These are phyloP conservation scores for Gonapodya prolifera DNA, from an alignment of 192 early-diverging fungal genomes.

Conservation along the genomic window DNA sequence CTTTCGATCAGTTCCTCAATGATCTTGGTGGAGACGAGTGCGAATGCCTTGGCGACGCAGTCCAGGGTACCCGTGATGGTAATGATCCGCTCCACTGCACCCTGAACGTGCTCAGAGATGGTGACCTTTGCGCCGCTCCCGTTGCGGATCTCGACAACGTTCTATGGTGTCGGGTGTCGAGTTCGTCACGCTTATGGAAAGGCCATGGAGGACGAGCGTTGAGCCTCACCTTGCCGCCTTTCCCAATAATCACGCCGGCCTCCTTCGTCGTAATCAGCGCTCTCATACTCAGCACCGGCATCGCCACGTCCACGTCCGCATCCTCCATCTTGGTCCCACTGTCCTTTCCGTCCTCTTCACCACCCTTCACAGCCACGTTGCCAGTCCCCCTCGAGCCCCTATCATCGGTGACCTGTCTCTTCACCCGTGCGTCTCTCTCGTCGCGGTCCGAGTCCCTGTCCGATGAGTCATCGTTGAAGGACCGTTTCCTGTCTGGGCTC, in stretches of 20 bases:
- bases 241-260: slow-evolving; percentile 79
- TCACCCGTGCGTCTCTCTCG: neutral
- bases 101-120: slow-evolving; percentile 11
- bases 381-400: neutral
- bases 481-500: neutral
- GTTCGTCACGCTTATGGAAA: too few species aligned
- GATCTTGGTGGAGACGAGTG: neutral
- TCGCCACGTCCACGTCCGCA: slow-evolving; percentile 24
- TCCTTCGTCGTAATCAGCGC: slow-evolving; percentile 89
- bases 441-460: neutral
- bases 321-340: slow-evolving; percentile 14
- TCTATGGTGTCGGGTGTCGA: too few species aligned
- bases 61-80: slow-evolving; percentile 7
- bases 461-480: neutral
- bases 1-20: neutral
- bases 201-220: too few species aligned
- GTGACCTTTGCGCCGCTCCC: slow-evolving; percentile 1
- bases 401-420: neutral
- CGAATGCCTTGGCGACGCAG: slow-evolving; percentile 1
- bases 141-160: slow-evolving; percentile 7
- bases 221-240: slow-evolving; percentile 75
- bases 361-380: neutral
- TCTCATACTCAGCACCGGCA: slow-evolving; percentile 60
- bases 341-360: neutral
- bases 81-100: slow-evolving; percentile 6